Evolutionary conservation across 805 yeast genomes (phyloP), one percentile per base, ranked within the genome.

Genomic region (Yarrowia yakushimensis): DNA sequence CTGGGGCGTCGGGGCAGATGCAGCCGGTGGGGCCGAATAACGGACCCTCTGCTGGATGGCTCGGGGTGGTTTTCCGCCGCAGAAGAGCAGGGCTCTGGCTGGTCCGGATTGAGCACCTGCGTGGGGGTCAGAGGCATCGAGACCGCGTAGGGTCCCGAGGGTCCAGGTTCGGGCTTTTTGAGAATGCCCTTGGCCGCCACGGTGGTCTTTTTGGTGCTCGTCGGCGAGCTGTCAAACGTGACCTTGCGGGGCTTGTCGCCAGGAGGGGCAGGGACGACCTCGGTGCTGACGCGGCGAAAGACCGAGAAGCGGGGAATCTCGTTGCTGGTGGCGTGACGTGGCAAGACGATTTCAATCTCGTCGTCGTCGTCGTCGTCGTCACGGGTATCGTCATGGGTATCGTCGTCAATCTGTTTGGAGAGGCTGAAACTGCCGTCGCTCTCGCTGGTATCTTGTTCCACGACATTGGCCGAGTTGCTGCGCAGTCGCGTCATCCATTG

Each of bases 401-500:
- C 55, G n/a, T 48, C 55, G 28, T 31, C 39, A 10, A 30, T 17
- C 33, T 43, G 48, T 22, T 27, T 43, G 27, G 54, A 28, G 31
- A 22, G 57, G 22, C 25, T 25, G 43, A 52, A 52, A 12, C 43
- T 34, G 18, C 17, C 23, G 5, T 52, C 59, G 15, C 59, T 52
- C 3, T 52, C 59, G 13, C 59, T 52, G 37, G 59, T 25, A 25
- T 52, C 59, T 15, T 15, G 31, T 7, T 52, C 59, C 27, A 34
- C 42, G 20, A 52, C 42, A 36, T 25, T 36, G 31, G 43, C 43
- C n/a, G 59, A 36, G 43, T 34, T 52, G 43, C 20, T 36, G 10
- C 59, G 42, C 33, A 52, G 43, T 13, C 59, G 43, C 15, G 25
- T 52, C 59, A 52, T 52, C 59, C 59, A 52, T n/a, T 52, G 59